Evolutionary conservation across 2,329 filamentous ascomycete genomes (phyloP).

Genomic region (Trichophyton schoenleinii): DNA sequence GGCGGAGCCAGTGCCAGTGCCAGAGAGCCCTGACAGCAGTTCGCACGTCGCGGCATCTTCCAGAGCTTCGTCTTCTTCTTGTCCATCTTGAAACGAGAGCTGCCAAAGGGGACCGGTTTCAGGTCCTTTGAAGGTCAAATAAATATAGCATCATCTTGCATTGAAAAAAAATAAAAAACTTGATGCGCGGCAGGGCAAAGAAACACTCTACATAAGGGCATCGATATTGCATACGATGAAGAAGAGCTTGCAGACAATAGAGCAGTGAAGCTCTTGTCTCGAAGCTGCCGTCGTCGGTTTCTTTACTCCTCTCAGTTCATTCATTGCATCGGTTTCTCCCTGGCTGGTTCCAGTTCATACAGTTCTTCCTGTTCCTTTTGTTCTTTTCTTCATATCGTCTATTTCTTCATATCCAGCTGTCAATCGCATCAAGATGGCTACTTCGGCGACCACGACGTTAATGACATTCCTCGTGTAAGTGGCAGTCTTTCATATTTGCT

Average conservation of each 20-base stretch:
- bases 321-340: not conserved
- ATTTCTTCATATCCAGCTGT: too few relatives aligned
- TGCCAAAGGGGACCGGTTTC: not conserved
- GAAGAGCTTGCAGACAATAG: not conserved
- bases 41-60: not conserved
- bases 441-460: conserved; percentile 18
- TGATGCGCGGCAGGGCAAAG: not conserved
- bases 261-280: not conserved
- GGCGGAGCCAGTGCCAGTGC: not conserved
- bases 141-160: not conserved
- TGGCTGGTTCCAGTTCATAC: not conserved
- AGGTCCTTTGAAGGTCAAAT: not conserved
- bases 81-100: not conserved
- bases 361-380: not conserved
- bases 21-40: not conserved
- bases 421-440: conserved; percentile 12
- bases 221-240: not conserved
- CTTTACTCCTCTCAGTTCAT: not conserved
- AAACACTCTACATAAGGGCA: not conserved
- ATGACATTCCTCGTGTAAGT: conserved; percentile 24
- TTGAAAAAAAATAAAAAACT: not conserved
- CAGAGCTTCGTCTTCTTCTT: not conserved
- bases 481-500: not conserved
- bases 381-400: not conserved
- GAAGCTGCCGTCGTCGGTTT: not conserved